Percentiles rank a stretch among this genome's conserved stretches.
Conservation (phyloP, 2,329 filamentous ascomycete genomes). For the Xylariaceae sp. region DNA sequence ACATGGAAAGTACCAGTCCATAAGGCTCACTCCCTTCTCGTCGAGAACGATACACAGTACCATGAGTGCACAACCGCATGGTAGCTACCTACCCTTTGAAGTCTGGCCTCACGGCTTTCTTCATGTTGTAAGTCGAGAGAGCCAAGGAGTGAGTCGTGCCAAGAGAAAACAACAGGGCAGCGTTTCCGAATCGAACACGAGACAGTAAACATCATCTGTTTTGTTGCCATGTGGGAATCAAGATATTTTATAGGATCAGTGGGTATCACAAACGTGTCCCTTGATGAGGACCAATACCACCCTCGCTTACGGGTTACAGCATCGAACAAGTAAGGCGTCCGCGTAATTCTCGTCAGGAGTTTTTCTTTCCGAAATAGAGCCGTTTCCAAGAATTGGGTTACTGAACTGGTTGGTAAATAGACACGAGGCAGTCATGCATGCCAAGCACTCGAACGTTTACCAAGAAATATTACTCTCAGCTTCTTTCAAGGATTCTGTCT, state of each 20-base stretch:
- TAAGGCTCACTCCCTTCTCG: no score
- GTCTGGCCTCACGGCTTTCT: no score
- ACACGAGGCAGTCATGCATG: background rate
- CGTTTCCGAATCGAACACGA: background rate
- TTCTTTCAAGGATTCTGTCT: no score
- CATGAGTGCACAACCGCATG: no score
- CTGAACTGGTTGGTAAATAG: background rate
- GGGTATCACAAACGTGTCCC: no score
- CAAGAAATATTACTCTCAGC: background rate
- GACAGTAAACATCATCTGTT: background rate
- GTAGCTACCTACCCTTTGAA: no score
- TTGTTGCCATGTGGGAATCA: no score
- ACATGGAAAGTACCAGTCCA: no score
- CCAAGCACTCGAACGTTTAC: background rate
- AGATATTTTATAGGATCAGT: no score
- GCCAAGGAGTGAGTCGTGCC: no score
- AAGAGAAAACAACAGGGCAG: background rate
- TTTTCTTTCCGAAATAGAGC: background rate
- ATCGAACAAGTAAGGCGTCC: background rate
- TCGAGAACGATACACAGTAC: no score
- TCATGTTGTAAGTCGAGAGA: no score
- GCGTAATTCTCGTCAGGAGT: background rate
- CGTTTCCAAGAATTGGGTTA: background rate
- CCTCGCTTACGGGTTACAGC: background rate
- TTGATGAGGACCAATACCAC: background rate